These are phyloP conservation scores for Eutrema japonicum DNA, from an alignment of 345 rosid species.

Conservation along the genomic window DNA sequence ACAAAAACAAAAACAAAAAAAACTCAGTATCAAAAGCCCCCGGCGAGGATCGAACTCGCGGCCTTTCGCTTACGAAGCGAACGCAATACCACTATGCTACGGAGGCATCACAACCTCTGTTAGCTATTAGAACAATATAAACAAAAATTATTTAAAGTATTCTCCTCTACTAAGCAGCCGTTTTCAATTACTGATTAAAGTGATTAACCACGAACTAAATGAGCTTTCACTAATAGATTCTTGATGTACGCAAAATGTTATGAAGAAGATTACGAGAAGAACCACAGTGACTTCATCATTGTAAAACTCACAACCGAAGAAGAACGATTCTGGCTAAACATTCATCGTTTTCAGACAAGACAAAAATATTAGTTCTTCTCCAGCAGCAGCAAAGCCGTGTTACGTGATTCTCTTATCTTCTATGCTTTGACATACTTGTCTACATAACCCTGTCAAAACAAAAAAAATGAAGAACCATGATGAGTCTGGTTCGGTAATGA, in stretches of 20 bases:
- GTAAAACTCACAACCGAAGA: conserved; percentile 10
- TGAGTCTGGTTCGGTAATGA: background rate
- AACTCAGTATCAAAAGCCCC: conserved; percentile 39
- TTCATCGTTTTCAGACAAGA: conserved; percentile 9
- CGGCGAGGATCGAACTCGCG: conserved; percentile 99
- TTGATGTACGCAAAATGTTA: conserved; percentile 12
- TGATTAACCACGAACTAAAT: background rate
- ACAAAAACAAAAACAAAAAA: no score
- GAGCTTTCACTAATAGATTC: background rate
- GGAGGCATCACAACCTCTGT: conserved; percentile 34
- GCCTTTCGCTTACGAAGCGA: conserved; percentile 99
- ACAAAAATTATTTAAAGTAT: no score
- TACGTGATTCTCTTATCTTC: conserved; percentile 30
- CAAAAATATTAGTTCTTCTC: conserved; percentile 26
- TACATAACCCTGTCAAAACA: conserved; percentile 73
- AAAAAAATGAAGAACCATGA: conserved; percentile 20
- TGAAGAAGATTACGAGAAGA: conserved; percentile 8
- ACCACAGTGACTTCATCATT: conserved; percentile 19
- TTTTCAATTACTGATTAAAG: background rate
- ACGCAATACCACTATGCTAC: conserved; percentile 99
- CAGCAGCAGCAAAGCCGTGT: conserved; percentile 8
- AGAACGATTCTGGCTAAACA: conserved; percentile 22
- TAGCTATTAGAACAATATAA: background rate
- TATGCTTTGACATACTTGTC: conserved; percentile 79
- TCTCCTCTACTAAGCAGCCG: background rate